phyloP scores from a whole-genome alignment of 2,329 filamentous ascomycete genomes.

The Lachnellula willkommii region DNA sequence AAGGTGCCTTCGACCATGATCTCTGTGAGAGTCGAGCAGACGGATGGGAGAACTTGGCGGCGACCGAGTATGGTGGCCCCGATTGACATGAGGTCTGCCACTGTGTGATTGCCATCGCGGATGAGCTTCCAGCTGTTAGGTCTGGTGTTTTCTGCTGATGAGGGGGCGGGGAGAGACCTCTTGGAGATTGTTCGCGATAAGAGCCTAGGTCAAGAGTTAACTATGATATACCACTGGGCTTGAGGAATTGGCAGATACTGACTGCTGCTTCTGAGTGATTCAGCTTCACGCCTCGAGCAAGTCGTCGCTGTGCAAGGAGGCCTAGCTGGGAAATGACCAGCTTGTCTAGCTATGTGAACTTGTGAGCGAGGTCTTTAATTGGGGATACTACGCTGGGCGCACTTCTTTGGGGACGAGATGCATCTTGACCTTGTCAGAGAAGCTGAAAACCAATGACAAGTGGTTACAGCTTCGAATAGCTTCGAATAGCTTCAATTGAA shows the following conservation, averaged over 20 bases:
- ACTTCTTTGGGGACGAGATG: conserved; percentile 47
- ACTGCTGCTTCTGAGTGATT: conserved; percentile 89
- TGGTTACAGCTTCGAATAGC: not conserved
- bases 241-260: conserved; percentile 29
- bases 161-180: conserved; percentile 48
- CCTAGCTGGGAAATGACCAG: conserved; percentile 87
- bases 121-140: conserved; percentile 56
- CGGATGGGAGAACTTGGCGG: conserved; percentile 81
- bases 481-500: not conserved
- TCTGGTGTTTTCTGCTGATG: not conserved
- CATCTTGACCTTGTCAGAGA: conserved; percentile 31
- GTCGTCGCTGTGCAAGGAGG: conserved; percentile 76
- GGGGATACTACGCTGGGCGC: conserved; percentile 17
- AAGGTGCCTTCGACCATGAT: conserved; percentile 96
- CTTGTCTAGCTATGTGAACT: conserved; percentile 73
- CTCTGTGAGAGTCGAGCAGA: conserved; percentile 71
- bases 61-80: conserved; percentile 90
- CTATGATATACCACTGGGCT: not conserved
- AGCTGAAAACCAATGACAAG: not conserved
- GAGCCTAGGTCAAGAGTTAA: conserved; percentile 46
- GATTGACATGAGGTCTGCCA: conserved; percentile 88
- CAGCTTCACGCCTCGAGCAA: conserved; percentile 80
- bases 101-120: conserved; percentile 88
- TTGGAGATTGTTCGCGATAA: conserved; percentile 85
- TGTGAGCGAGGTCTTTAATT: not conserved